These are phyloP conservation scores for Cronartium ribicola DNA, from an alignment of 1,284 basidiomycete species.

Conservation along the genomic window DNA sequence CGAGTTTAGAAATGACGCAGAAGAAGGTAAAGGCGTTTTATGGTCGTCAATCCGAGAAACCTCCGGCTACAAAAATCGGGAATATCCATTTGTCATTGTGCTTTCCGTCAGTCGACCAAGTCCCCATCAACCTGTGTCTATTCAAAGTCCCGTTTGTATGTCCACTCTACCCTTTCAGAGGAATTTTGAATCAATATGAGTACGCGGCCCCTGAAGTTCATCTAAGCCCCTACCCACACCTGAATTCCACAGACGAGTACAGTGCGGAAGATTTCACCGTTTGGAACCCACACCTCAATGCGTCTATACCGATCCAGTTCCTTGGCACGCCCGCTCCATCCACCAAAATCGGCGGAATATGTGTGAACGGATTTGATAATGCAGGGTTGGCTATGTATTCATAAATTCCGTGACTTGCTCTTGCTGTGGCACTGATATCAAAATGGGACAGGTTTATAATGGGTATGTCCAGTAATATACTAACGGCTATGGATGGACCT, in stretches of 20 bases:
- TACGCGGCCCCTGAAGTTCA: background rate
- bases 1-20: slow-evolving; percentile 12
- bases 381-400: background rate
- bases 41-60: slow-evolving; percentile 36
- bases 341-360: background rate
- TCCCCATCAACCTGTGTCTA: background rate
- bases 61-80: slow-evolving; percentile 11
- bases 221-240: no score
- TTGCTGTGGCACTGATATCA: background rate
- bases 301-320: slow-evolving; percentile 23
- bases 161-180: no score
- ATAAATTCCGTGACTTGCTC: background rate
- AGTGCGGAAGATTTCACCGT: slow-evolving; percentile 34
- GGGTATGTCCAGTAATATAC: slow-evolving; percentile 40
- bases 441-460: slow-evolving; percentile 19
- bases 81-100: slow-evolving; percentile 30
- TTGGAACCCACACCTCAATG: slow-evolving; percentile 31
- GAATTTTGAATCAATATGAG: background rate
- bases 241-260: slow-evolving; percentile 21
- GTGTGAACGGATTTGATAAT: slow-evolving; percentile 8
- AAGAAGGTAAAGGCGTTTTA: slow-evolving; percentile 20
- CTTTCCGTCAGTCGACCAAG: slow-evolving; percentile 23
- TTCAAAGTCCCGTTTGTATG: slow-evolving; percentile 1
- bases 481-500: slow-evolving; percentile 15
- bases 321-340: slow-evolving; percentile 13